phyloP scores from a whole-genome alignment of 345 rosid species.

The Populus deltoides region DNA sequence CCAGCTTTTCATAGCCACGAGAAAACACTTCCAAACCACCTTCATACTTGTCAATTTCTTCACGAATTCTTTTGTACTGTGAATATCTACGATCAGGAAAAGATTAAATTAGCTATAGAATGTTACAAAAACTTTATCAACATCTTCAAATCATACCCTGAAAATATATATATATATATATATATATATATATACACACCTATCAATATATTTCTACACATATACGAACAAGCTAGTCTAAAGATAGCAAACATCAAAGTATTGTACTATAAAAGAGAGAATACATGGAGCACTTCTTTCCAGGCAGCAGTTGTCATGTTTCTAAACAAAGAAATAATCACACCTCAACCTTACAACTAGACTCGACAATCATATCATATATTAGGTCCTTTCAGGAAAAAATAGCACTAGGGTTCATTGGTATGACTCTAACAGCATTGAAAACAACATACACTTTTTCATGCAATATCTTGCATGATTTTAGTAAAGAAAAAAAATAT shows the following conservation, averaged over 20 bases:
- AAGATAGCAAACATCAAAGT: background rate
- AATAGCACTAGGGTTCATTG: background rate
- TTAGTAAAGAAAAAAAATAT: background rate
- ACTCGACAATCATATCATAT: background rate
- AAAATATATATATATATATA: background rate
- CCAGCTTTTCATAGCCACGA: slow-evolving; percentile 88
- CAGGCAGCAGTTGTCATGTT: background rate
- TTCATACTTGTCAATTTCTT: slow-evolving; percentile 69
- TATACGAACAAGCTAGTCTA: background rate
- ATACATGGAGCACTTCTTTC: background rate
- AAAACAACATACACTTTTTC: background rate
- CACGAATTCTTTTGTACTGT: slow-evolving; percentile 64
- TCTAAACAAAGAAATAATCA: background rate
- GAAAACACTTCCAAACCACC: slow-evolving; percentile 92
- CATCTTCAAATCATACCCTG: too few species aligned
- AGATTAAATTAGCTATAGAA: background rate
- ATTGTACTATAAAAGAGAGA: background rate
- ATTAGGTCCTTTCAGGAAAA: background rate
- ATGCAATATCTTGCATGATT: background rate
- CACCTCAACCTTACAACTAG: background rate
- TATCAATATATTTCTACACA: background rate
- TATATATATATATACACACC: fast-evolving
- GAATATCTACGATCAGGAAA: slow-evolving; percentile 46
- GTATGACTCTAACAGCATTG: background rate
- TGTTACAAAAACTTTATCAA: background rate